Evolutionary conservation across 1,284 basidiomycete species (phyloP).

Genomic region (Sporisorium scitamineum): DNA sequence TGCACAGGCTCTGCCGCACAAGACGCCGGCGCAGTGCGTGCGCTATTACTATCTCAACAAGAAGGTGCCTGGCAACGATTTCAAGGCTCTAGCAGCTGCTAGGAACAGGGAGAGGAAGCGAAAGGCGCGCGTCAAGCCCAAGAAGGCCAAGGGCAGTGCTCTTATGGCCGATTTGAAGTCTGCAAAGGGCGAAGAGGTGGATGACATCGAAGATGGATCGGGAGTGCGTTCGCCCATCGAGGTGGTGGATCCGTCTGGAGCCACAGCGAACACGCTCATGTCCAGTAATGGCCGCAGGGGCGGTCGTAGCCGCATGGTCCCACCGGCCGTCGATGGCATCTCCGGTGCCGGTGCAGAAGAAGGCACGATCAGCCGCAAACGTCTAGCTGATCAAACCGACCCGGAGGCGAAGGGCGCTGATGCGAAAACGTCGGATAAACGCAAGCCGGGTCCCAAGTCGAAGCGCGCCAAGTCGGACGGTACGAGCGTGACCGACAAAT

Average conservation of each 20-base stretch:
- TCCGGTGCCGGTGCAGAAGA: slow-evolving; percentile 11
- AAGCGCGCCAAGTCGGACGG: slow-evolving; percentile 52
- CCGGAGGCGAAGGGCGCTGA: slow-evolving; percentile 6
- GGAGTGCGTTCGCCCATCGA: slow-evolving; percentile 40
- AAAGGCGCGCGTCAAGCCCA: slow-evolving; percentile 64
- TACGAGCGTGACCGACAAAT: slow-evolving; percentile 29
- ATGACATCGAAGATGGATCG: slow-evolving; percentile 56
- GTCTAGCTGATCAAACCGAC: slow-evolving; percentile 27
- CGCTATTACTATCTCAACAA: slow-evolving; percentile 95
- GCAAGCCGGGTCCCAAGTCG: slow-evolving; percentile 29
- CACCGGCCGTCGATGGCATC: slow-evolving; percentile 7
- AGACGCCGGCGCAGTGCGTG: slow-evolving; percentile 89
- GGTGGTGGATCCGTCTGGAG: slow-evolving; percentile 20
- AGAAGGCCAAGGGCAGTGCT: slow-evolving; percentile 68
- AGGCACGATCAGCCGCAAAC: slow-evolving; percentile 25
- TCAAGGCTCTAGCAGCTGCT: slow-evolving; percentile 62
- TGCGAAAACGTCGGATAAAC: slow-evolving; percentile 26
- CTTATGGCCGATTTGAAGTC: slow-evolving; percentile 68
- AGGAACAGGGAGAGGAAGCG: slow-evolving; percentile 67
- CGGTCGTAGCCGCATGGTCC: slow-evolving; percentile 20
- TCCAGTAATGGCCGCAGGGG: slow-evolving; percentile 26
- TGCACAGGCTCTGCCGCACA: slow-evolving; percentile 83
- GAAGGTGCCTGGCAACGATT: slow-evolving; percentile 72
- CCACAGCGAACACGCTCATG: slow-evolving; percentile 6
- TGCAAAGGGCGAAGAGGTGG: slow-evolving; percentile 66